phyloP scores from a whole-genome alignment of 805 yeast species.

The Ogataea trehalophila region DNA sequence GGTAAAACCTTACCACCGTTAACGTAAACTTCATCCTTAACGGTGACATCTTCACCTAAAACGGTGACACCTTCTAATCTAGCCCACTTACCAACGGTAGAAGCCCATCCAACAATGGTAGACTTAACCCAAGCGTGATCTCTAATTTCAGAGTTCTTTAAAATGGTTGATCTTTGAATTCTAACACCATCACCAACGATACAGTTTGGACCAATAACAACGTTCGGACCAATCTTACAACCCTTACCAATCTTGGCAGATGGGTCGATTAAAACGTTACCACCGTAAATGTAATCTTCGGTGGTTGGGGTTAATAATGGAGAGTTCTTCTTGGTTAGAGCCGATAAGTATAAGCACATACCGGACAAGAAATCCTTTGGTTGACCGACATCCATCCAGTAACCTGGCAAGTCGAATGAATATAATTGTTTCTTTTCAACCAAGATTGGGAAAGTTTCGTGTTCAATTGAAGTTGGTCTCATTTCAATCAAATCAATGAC shows the following conservation, averaged over 20 bases:
- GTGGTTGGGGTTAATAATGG: conserved; percentile 53
- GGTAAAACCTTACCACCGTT: conserved; percentile 99
- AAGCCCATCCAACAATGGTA: conserved; percentile 99
- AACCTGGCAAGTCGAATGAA: conserved; percentile 97
- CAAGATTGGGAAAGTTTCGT: conserved; percentile 97
- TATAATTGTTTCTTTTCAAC: conserved; percentile 85
- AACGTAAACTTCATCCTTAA: conserved; percentile 96
- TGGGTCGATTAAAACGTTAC: conserved; percentile 92
- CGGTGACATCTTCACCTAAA: conserved; percentile 97
- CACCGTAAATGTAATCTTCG: conserved; percentile 77
- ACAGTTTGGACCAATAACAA: conserved; percentile 95
- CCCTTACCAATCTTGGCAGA: conserved; percentile 87
- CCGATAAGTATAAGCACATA: conserved; percentile 83
- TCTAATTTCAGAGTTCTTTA: conserved; percentile 85
- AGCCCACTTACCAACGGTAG: conserved; percentile 97
- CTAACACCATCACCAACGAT: conserved; percentile 98
- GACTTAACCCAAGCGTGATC: conserved; percentile 98
- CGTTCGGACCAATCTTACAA: conserved; percentile 98
- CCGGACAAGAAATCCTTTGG: conserved; percentile 99
- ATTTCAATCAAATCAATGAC: conserved; percentile 95
- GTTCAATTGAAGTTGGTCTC: conserved; percentile 98
- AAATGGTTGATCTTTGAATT: conserved; percentile 89
- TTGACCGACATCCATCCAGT: conserved; percentile 99
- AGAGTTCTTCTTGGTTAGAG: conserved; percentile 78
- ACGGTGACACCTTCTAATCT: conserved; percentile 97